Conservation (phyloP, 169 alveolate species). For the Babesia divergens region DNA sequence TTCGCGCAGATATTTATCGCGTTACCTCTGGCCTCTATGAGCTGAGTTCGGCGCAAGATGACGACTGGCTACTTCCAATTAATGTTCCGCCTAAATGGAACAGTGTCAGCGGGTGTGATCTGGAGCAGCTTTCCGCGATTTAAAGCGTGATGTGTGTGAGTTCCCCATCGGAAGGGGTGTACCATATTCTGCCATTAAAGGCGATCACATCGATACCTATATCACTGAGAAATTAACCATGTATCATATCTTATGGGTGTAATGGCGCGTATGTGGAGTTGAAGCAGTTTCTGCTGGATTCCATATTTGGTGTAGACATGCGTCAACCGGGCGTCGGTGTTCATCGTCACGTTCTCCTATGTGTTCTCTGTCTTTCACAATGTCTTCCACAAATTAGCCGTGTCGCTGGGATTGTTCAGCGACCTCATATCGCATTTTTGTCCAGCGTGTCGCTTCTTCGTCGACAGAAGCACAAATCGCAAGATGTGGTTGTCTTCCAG, state of each 20-base stretch:
- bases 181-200: too few relatives aligned
- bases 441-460: not conserved
- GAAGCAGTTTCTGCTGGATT: too few relatives aligned
- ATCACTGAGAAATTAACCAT: too few relatives aligned
- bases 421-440: not conserved
- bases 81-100: constrained; percentile 62
- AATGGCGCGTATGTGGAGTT: too few relatives aligned
- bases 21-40: constrained; percentile 22
- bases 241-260: too few relatives aligned
- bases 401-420: not conserved
- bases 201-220: too few relatives aligned
- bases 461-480: not conserved
- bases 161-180: not conserved
- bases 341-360: not conserved
- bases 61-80: constrained; percentile 61
- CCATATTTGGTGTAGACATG: not conserved
- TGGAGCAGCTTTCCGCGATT: constrained; percentile 38
- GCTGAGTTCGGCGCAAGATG: constrained; percentile 28
- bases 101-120: constrained; percentile 16
- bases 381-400: not conserved
- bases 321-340: not conserved
- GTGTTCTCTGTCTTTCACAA: not conserved
- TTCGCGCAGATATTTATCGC: constrained; percentile 27
- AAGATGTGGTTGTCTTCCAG: not conserved
- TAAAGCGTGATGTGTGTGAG: not conserved